Evolutionary conservation across 352 stramenopile genomes (phyloP), one percentile per base, ranked within the genome.

Genomic region (Pythium rishiriense): DNA sequence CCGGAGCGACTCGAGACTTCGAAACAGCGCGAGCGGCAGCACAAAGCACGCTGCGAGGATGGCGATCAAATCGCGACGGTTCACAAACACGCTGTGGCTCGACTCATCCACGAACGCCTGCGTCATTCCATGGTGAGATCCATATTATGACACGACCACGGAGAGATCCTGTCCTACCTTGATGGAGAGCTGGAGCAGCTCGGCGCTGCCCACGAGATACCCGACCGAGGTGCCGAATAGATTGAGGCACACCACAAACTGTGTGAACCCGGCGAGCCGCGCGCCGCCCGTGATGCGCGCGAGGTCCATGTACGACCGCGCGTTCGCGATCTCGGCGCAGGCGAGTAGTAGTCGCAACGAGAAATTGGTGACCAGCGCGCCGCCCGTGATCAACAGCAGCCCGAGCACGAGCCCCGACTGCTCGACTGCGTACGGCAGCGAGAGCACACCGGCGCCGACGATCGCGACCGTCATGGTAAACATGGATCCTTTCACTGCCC

Each of bases 381-480:
- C 81, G n/a, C 76, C 58, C 5, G 69, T 66, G 67, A 96, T 91
- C n/a, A 95, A 56, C 17, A 72, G 51, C 8, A 94, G 71, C 3
- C 88, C 88, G 10, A 95, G 68, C 21, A 95, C 28, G 17, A 96
- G 66, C 37, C 88, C 88, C 0, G 79, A 70, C 55, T 93, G 84
- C 51, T 93, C 70, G 1, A 96, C 75, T 3, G 86, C 88, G 53
- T 88, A 96, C 3, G 88, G 88, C 0, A 96, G 70, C 15, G 86
- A 81, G 26, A 96, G 75, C 5, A 94, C 82, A 31, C 88, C 88
- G 24, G 86, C 88, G 19, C 88, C 88, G 9, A 95, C 84, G 29
- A 95, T 94, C 7, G 88, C 83, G 15, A 96, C 86, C 1, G 88
- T 94, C 86, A 96, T 93, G 0, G 88, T 96, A 61, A 95, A 94